Percentiles rank a stretch among this genome's conserved stretches.
Evolutionary conservation across 768 basidiomycete species (phyloP).

Genomic region (Epithele typhae): DNA sequence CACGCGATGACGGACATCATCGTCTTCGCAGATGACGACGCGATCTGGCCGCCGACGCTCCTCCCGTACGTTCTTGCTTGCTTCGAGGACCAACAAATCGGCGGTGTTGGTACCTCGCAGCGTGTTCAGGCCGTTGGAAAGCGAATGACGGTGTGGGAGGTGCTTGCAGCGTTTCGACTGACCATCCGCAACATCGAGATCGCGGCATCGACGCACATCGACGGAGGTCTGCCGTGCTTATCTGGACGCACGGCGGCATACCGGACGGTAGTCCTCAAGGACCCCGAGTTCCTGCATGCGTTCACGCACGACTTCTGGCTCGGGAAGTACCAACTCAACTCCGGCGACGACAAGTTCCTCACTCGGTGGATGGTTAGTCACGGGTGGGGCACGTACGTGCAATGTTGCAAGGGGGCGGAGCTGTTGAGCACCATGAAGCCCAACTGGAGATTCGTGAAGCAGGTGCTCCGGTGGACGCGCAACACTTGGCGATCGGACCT

Average conservation of each 20-base stretch:
- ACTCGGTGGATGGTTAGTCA: slow-evolving; percentile 97
- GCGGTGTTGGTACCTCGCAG: slow-evolving; percentile 89
- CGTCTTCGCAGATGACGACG: slow-evolving; percentile 93
- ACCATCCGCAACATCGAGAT: slow-evolving; percentile 95
- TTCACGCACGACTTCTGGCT: slow-evolving; percentile 95
- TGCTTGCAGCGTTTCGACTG: slow-evolving; percentile 88
- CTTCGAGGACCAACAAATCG: slow-evolving; percentile 92
- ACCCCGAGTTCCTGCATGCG: slow-evolving; percentile 87
- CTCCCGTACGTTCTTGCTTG: slow-evolving; percentile 87
- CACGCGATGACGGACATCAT: slow-evolving; percentile 90
- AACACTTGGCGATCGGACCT: slow-evolving; percentile 95
- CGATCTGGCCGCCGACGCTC: slow-evolving; percentile 91
- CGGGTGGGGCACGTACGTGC: slow-evolving; percentile 91
- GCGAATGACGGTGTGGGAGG: slow-evolving; percentile 91
- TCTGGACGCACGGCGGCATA: slow-evolving; percentile 93
- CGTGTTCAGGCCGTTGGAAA: slow-evolving; percentile 78
- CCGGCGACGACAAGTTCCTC: slow-evolving; percentile 91
- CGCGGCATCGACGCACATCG: slow-evolving; percentile 83
- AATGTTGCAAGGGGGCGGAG: slow-evolving; percentile 81
- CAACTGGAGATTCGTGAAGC: slow-evolving; percentile 93
- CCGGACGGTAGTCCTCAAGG: slow-evolving; percentile 90
- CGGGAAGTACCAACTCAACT: slow-evolving; percentile 92
- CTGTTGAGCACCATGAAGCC: slow-evolving; percentile 93
- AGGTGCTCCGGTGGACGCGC: slow-evolving; percentile 88
- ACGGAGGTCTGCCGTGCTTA: slow-evolving; percentile 88